Evolutionary conservation across 306 rosid species (phyloP), one percentile per base, ranked within the genome.

Genomic region (Carpinus fangiana): DNA sequence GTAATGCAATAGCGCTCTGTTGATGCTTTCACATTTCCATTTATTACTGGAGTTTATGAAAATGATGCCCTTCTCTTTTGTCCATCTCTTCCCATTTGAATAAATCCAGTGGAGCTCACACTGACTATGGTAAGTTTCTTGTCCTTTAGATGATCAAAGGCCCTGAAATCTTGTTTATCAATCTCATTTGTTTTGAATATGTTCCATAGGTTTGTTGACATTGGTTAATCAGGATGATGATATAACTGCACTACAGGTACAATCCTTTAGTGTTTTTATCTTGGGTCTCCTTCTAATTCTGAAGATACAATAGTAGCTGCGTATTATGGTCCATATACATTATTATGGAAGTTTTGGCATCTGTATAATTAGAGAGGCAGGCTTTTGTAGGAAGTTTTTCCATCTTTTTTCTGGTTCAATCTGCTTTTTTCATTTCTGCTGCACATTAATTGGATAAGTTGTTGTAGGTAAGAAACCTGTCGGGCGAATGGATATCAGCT

Each of bases 401-500:
- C 4, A 5, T 45, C 45, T 5, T 2, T 18, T 36, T 36, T 41
- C n/a, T 36, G 21, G 38, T 71, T 28, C 12, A 17, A 46, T 55
- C 3, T 8, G 16, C 31, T 61, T 55, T 47, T 71, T 57, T 68
- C 41, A 43, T 16, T 73, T 64, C 21, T 74, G 10, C 72, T 70
- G 17, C 43, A 57, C 66, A 52, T 65, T 67, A 72, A 48, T 55
- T 82, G 66, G 80, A 68, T 70, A 72, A 77, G 60, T 76, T 82
- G 70, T 83, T 88, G 73, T 80, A 93, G 99, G 99, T 95, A 85
- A 90, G 89, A 84, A 95, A 95, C 84, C 71, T 17, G 12, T 87
- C 92, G 8, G 97, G 98, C 1, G 93, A 95, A 48, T 95, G 99
- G 99, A 93, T 95, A 88, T 87, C 97, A 23, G 93, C 98, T 64